Evolutionary conservation across 192 early-diverging fungal genomes (phyloP), one percentile per base, ranked within the genome.

Genomic region (Phycomyces blakesleeanus): DNA sequence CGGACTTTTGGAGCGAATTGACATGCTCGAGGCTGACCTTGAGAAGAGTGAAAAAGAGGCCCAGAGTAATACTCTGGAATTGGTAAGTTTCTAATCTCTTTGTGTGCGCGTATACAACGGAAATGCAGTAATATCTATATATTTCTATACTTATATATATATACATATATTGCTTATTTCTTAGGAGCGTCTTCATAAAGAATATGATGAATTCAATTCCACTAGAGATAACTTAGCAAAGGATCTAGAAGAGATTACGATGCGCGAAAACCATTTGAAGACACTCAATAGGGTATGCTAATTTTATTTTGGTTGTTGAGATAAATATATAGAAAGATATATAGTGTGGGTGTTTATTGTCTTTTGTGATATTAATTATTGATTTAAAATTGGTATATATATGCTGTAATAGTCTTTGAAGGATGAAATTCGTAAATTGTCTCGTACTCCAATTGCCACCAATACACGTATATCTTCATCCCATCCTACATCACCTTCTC

Each of bases 371-470:
- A n/a, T n/a, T n/a, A n/a, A n/a, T n/a, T n/a, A n/a, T n/a, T n/a
- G 54, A 37, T 20, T 42, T 29, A 25, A 27, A 12, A 29, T 26
- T 20, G 59, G 20, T 50, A 41, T 14, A 26, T 15, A 16, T n/a
- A n/a, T n/a, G 29, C 7, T 34, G 29, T 47, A 47, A 47, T 67
- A 89, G 91, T 84, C 89, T 3, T 72, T 93, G 8, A 88, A 89
- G 55, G 91, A 93, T 18, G 91, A 93, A 70, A 81, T 93, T 9
- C 76, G 88, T 24, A 91, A 89, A 62, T 63, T 89, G 1, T 83
- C 73, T 51, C 76, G 83, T 68, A 63, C 61, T 44, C 55, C 37
- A 24, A 4, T 11, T 9, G n/a, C 61, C 59, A n/a, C 59, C 59
- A 39, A 38, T 18, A 47, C 44, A 3, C 44, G 44, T 18, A 2